These are phyloP conservation scores for Fusarium brevicatenulatum DNA, from an alignment of 2,329 filamentous ascomycete species.

Conservation along the genomic window DNA sequence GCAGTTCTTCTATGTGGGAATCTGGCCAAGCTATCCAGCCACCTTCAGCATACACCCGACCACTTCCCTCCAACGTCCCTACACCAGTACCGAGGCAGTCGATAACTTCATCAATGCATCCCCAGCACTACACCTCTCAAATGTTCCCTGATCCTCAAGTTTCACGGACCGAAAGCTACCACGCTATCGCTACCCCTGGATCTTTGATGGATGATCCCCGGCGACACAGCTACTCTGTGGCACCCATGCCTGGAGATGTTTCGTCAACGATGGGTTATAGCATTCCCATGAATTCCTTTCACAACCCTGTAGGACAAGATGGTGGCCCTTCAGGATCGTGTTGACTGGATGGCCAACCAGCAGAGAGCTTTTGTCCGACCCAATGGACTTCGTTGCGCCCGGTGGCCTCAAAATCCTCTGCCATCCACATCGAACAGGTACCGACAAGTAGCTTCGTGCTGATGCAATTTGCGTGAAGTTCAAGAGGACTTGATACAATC, in stretches of 20 bases:
- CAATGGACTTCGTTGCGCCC: not conserved
- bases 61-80: conserved; percentile 40
- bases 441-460: not conserved
- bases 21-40: conserved; percentile 41
- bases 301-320: conserved; percentile 29
- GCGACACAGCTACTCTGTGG: conserved; percentile 41
- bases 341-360: conserved; percentile 32
- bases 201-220: conserved; percentile 41
- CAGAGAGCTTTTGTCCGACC: conserved; percentile 6
- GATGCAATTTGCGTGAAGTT: not conserved
- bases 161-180: conserved; percentile 38
- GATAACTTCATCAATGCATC: conserved; percentile 37
- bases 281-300: conserved; percentile 41
- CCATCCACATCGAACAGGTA: not conserved
- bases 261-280: conserved; percentile 41
- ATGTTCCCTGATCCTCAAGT: conserved; percentile 35
- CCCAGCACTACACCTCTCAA: conserved; percentile 39
- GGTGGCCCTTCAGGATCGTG: conserved; percentile 37
- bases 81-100: conserved; percentile 35
- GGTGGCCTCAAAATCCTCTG: not conserved
- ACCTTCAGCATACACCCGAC: conserved; percentile 42
- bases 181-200: conserved; percentile 30
- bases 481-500: not conserved
- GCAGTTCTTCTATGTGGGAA: conserved; percentile 49
- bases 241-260: conserved; percentile 32